These are phyloP conservation scores for Irpex sp. DNA, from an alignment of 1,284 basidiomycete species.

Conservation along the genomic window DNA sequence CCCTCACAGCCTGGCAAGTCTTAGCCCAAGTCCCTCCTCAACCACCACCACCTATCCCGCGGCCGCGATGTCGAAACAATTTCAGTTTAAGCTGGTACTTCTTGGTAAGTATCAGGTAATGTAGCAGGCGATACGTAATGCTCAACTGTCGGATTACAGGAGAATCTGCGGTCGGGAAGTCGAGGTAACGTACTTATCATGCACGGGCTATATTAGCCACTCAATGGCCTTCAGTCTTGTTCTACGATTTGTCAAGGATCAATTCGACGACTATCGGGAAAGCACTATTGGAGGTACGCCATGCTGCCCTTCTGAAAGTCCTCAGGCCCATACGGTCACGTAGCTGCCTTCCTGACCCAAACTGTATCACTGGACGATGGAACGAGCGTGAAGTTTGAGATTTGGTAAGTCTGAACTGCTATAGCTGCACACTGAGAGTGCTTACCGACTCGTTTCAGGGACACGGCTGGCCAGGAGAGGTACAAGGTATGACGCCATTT, in stretches of 20 bases:
- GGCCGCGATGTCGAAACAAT: conserved; percentile 74
- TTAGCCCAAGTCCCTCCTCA: conserved; percentile 13
- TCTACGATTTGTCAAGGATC: conserved; percentile 93
- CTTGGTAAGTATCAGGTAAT: conserved; percentile 55
- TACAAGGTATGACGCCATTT: conserved; percentile 63
- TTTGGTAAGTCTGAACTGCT: conserved; percentile 64
- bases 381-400: conserved; percentile 95
- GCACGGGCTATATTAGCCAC: background rate
- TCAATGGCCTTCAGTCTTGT: conserved; percentile 61
- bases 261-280: conserved; percentile 97
- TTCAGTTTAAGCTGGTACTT: conserved; percentile 88
- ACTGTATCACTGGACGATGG: conserved; percentile 89
- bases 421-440: background rate
- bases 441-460: conserved; percentile 44
- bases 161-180: conserved; percentile 97
- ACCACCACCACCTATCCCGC: conserved; percentile 20
- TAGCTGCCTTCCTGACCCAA: conserved; percentile 95
- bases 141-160: conserved; percentile 42
- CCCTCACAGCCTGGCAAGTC: conserved; percentile 11
- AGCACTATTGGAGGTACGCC: conserved; percentile 80
- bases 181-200: conserved; percentile 52
- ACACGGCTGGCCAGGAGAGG: conserved; percentile 91
- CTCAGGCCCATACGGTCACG: conserved; percentile 7
- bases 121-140: conserved; percentile 1
- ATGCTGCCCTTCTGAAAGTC: conserved; percentile 3